A percentile compares a stretch with the other conserved stretches of the same genome.
These are phyloP conservation scores for Penicillium steckii DNA, from an alignment of 495 filamentous ascomycete genomes.

Conservation along the genomic window DNA sequence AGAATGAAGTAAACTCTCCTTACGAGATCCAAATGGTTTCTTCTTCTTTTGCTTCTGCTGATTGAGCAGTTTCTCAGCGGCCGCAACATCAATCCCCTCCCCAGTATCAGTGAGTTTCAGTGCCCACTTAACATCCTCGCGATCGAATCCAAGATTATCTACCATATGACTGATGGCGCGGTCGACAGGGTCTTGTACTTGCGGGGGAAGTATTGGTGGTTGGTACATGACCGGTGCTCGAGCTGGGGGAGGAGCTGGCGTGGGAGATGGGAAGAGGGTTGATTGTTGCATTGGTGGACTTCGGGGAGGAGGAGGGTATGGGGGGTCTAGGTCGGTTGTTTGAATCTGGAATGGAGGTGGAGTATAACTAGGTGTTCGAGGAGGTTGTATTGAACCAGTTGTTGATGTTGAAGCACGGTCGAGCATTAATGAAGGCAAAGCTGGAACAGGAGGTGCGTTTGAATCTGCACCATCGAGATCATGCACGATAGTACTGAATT, in stretches of 20 bases:
- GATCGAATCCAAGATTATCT: slow-evolving; percentile 45
- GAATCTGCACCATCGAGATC: slow-evolving; percentile 22
- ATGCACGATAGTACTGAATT: slow-evolving; percentile 39
- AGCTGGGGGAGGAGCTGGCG: background rate
- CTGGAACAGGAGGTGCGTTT: slow-evolving; percentile 11
- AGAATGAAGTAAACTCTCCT: slow-evolving; percentile 24
- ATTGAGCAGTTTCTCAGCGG: slow-evolving; percentile 45
- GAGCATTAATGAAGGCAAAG: slow-evolving; percentile 11
- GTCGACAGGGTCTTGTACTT: slow-evolving; percentile 53
- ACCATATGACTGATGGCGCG: slow-evolving; percentile 49
- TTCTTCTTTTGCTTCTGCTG: slow-evolving; percentile 36
- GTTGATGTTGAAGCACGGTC: slow-evolving; percentile 16
- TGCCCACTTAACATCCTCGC: slow-evolving; percentile 51
- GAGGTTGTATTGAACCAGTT: slow-evolving; percentile 7
- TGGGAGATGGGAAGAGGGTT: background rate
- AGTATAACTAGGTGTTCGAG: slow-evolving; percentile 13
- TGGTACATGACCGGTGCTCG: background rate
- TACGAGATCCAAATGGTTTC: slow-evolving; percentile 17
- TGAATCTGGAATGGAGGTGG: slow-evolving; percentile 16
- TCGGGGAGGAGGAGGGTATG: background rate
- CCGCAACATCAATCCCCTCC: slow-evolving; percentile 47
- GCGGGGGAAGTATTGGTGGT: slow-evolving; percentile 17
- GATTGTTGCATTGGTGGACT: background rate
- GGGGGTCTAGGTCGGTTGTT: background rate
- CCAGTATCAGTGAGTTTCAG: slow-evolving; percentile 53